Conservation (phyloP, 352 stramenopile genomes). For the Saprolegnia diclina region DNA sequence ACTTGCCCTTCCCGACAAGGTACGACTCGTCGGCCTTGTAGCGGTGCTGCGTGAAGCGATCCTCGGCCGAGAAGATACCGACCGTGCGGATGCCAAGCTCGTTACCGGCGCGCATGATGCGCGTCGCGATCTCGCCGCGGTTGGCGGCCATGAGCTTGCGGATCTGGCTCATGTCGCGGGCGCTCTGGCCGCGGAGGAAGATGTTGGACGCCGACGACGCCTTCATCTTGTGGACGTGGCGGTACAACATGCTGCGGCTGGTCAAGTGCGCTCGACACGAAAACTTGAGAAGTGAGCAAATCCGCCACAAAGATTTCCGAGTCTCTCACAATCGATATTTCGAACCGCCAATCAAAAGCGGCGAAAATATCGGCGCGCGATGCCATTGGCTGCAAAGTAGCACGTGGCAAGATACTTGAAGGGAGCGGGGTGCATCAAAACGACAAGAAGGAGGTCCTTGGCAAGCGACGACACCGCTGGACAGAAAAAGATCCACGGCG, state of each 20-base stretch:
- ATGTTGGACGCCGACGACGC: not conserved
- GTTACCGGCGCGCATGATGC: constrained; percentile 92
- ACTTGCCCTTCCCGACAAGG: constrained; percentile 87
- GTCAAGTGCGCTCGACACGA: constrained; percentile 5
- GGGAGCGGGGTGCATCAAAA: not conserved
- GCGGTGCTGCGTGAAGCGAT: constrained; percentile 93
- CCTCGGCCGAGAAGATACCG: constrained; percentile 89
- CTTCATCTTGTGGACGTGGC: constrained; percentile 16
- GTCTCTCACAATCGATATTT: constrained; percentile 12
- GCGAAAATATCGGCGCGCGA: not conserved
- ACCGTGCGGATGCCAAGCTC: constrained; percentile 91
- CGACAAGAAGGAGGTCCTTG: not conserved
- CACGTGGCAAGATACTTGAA: not conserved
- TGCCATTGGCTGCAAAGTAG: not conserved
- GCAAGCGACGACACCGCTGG: not conserved
- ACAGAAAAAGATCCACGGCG: not conserved
- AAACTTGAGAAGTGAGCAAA: constrained; percentile 24
- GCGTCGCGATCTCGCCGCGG: constrained; percentile 96
- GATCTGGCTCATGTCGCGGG: constrained; percentile 46
- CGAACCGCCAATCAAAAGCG: constrained; percentile 2
- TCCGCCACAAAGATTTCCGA: not conserved
- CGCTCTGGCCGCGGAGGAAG: not conserved
- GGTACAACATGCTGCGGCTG: constrained; percentile 7
- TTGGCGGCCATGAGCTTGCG: constrained; percentile 97
- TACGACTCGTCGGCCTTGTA: constrained; percentile 97